Evolutionary conservation across 257 asterid genomes (phyloP).

Genomic region (Paraleonurus japonicus): DNA sequence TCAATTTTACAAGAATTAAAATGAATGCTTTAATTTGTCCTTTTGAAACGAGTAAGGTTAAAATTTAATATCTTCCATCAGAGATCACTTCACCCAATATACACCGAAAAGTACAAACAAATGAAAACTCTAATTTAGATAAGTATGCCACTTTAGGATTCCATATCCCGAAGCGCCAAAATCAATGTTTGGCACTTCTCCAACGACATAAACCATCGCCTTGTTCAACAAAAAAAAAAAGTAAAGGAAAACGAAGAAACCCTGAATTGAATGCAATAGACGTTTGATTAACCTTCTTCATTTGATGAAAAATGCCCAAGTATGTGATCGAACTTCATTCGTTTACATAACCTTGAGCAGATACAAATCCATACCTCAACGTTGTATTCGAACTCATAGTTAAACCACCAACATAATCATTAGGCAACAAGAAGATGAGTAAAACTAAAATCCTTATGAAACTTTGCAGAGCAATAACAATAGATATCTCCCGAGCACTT

Average conservation of each 20-base stretch:
- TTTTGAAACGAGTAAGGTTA: too few species aligned
- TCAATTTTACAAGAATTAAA: too few species aligned
- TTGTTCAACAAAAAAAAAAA: too few species aligned
- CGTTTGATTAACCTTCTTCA: background rate
- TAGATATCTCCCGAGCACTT: background rate
- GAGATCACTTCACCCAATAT: too few species aligned
- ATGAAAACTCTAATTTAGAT: too few species aligned
- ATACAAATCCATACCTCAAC: background rate
- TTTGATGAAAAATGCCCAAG: background rate
- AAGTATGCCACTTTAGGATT: background rate
- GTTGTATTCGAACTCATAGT: background rate
- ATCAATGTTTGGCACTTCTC: background rate
- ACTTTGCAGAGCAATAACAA: conserved; percentile 2
- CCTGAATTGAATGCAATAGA: background rate
- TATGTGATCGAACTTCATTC: background rate
- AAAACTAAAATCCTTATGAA: background rate
- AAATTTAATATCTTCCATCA: too few species aligned
- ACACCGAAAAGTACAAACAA: too few species aligned
- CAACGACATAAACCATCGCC: background rate
- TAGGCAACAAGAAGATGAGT: background rate
- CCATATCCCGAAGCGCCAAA: conserved; percentile 10
- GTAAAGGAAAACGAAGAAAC: background rate
- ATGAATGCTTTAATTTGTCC: too few species aligned
- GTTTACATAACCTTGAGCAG: background rate
- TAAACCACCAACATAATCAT: conserved; percentile 14